phyloP scores from a whole-genome alignment of 257 asterid species.

The Solanum etuberosum region DNA sequence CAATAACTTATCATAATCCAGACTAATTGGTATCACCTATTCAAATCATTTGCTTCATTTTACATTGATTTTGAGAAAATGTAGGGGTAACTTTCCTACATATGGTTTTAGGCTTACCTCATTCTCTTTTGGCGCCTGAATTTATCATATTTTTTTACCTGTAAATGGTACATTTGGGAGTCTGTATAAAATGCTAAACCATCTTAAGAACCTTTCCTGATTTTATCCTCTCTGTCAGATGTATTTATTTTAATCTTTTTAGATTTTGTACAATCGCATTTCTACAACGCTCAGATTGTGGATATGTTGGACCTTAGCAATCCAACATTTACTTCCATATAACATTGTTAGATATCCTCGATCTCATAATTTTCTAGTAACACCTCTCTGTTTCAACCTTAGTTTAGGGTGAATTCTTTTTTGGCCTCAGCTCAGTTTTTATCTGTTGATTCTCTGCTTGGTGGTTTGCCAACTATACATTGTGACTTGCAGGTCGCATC shows the following conservation, averaged over 20 bases:
- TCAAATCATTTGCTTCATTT: neutral
- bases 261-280: neutral
- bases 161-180: neutral
- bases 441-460: neutral
- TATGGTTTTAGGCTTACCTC: neutral
- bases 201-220: neutral
- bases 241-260: neutral
- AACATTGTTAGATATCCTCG: neutral
- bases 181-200: neutral
- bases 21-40: neutral
- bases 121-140: neutral
- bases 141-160: neutral
- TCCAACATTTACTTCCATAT: neutral
- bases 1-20: neutral
- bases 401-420: neutral
- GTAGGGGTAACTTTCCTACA: neutral
- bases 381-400: neutral
- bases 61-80: neutral
- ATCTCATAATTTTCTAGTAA: neutral
- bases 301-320: neutral
- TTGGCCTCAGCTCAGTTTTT: neutral
- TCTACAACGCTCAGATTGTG: neutral
- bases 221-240: neutral
- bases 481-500: no score
- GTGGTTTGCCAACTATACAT: neutral